Conservation (phyloP, 2,329 filamentous ascomycete species). For the Aspergillus intermedius region DNA sequence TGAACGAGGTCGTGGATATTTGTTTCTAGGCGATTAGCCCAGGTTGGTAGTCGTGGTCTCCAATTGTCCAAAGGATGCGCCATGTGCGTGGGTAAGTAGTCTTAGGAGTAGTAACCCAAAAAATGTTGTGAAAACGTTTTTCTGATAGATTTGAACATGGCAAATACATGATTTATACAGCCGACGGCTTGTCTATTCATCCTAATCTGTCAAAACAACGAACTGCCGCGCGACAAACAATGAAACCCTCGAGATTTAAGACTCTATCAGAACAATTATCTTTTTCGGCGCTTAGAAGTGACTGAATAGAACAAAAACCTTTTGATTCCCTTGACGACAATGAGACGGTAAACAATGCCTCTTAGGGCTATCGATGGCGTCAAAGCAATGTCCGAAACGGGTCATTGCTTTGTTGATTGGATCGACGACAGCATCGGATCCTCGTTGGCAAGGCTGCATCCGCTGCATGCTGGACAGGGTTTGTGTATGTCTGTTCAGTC, state of each 20-base stretch:
- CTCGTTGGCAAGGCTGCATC: too few species aligned
- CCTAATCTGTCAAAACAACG: background rate
- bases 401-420: too few species aligned
- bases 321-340: background rate
- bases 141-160: background rate
- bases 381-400: too few species aligned
- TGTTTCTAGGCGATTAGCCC: background rate
- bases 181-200: background rate
- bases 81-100: background rate
- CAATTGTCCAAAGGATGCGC: background rate
- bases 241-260: background rate
- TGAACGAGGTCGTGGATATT: background rate
- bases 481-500: too few species aligned
- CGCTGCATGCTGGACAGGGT: too few species aligned
- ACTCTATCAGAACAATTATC: too few species aligned
- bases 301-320: background rate
- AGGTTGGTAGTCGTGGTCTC: background rate
- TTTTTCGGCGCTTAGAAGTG: too few species aligned
- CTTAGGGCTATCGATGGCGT: background rate
- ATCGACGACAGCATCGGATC: too few species aligned
- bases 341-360: background rate
- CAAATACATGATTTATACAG: background rate
- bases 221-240: background rate
- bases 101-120: background rate
- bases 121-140: background rate